Conservation (phyloP, 257 asterid species). For the Sherardia arvensis region DNA sequence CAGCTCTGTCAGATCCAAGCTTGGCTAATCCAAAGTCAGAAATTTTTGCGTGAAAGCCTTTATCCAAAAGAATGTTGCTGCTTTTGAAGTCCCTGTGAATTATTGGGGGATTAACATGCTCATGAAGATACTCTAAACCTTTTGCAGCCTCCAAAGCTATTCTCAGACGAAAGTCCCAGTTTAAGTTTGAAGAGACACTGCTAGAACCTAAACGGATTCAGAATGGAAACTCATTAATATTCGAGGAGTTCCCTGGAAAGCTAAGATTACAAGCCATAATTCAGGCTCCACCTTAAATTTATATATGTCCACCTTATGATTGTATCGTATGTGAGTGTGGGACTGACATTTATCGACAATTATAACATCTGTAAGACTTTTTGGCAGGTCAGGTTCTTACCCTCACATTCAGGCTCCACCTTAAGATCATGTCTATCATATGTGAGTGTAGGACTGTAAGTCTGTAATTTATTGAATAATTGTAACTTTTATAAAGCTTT, state of each 20-base stretch:
- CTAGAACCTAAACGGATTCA: conserved; percentile 33
- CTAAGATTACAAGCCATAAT: not conserved
- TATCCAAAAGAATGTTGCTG: conserved; percentile 81
- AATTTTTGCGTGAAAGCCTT: conserved; percentile 73
- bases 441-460: not conserved
- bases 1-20: conserved; percentile 79
- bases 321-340: not conserved
- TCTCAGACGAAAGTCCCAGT: conserved; percentile 75
- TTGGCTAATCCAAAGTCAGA: conserved; percentile 91
- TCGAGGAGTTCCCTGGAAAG: not conserved
- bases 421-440: not conserved
- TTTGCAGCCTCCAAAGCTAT: conserved; percentile 93
- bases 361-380: not conserved
- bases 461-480: too few species aligned
- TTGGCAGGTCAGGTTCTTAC: too few species aligned
- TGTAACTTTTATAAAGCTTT: not conserved
- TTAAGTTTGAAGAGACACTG: conserved; percentile 41
- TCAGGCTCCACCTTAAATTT: not conserved
- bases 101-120: conserved; percentile 66
- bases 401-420: not conserved
- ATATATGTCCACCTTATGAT: too few species aligned
- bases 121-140: conserved; percentile 90
- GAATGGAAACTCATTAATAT: not conserved
- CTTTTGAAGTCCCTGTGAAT: conserved; percentile 93
- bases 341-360: not conserved